A percentile compares a stretch with the other conserved stretches of the same genome.
These are phyloP conservation scores for Trypanosoma platydactyli DNA, from an alignment of 208 protist species.

Conservation along the genomic window DNA sequence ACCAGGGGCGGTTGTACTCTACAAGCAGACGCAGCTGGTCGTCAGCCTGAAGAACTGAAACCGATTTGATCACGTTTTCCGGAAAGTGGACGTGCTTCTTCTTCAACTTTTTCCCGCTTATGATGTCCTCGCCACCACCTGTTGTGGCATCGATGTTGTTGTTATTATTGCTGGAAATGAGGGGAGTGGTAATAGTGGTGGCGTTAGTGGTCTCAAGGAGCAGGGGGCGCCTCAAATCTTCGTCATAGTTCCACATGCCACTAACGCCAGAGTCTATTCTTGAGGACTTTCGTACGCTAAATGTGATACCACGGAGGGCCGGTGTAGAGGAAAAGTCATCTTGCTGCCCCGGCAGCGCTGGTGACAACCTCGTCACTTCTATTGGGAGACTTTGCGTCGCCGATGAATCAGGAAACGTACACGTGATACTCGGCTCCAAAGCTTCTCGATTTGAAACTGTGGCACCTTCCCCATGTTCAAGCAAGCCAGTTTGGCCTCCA, in stretches of 20 bases:
- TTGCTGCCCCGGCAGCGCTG: background rate
- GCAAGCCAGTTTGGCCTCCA: background rate
- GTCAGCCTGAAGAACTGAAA: slow-evolving; percentile 29
- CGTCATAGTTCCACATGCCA: background rate
- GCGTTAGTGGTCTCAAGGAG: background rate
- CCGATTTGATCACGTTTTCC: slow-evolving; percentile 38
- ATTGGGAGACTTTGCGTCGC: slow-evolving; percentile 10
- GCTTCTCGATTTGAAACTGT: background rate
- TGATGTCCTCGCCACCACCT: too few relatives aligned
- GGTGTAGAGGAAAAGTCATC: background rate
- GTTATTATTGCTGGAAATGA: too few relatives aligned
- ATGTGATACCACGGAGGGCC: slow-evolving; percentile 6
- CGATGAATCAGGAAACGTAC: background rate
- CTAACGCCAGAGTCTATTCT: slow-evolving; percentile 3
- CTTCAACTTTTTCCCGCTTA: slow-evolving; percentile 5
- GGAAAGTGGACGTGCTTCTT: slow-evolving; percentile 32
- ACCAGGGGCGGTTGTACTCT: slow-evolving; percentile 32
- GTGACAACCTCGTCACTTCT: background rate
- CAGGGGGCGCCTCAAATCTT: slow-evolving; percentile 1
- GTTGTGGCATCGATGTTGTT: too few relatives aligned
- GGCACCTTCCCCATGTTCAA: background rate
- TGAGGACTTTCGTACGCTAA: slow-evolving; percentile 9
- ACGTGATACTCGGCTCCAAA: background rate
- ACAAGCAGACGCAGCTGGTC: slow-evolving; percentile 34
- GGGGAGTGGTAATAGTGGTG: too few relatives aligned